Conservation (phyloP, 495 filamentous ascomycete genomes). For the Cetradonia linearis region DNA sequence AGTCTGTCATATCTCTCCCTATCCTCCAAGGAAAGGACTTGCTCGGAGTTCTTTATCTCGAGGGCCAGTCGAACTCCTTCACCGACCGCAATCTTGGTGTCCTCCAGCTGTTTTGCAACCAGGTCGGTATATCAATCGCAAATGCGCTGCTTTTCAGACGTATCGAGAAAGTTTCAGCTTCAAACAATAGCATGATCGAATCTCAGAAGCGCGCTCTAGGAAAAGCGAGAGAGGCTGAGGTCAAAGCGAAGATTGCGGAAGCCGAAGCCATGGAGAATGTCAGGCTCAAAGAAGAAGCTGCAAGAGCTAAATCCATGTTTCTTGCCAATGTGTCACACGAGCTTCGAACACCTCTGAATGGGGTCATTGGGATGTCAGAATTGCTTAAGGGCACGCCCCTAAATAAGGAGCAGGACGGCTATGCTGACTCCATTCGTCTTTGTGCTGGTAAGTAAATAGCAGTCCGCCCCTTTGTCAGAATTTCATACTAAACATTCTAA, state of each 20-base stretch:
- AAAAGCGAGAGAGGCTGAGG: slow-evolving; percentile 69
- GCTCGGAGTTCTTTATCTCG: slow-evolving; percentile 75
- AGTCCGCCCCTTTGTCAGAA: background rate
- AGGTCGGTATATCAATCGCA: slow-evolving; percentile 79
- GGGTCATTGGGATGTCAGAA: slow-evolving; percentile 84
- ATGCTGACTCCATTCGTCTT: slow-evolving; percentile 84
- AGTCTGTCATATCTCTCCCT: slow-evolving; percentile 74
- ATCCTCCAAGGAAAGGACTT: slow-evolving; percentile 71
- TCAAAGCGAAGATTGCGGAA: slow-evolving; percentile 74
- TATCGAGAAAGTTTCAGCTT: slow-evolving; percentile 65
- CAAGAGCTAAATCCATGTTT: slow-evolving; percentile 85
- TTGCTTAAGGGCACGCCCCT: slow-evolving; percentile 68
- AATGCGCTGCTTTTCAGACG: slow-evolving; percentile 79
- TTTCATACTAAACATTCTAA: slow-evolving; percentile 8
- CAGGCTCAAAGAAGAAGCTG: slow-evolving; percentile 81
- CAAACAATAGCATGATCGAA: slow-evolving; percentile 79
- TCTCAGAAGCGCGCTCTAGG: slow-evolving; percentile 73
- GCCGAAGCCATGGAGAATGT: slow-evolving; percentile 77
- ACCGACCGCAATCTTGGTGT: slow-evolving; percentile 82
- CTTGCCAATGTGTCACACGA: slow-evolving; percentile 88
- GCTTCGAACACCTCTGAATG: slow-evolving; percentile 75
- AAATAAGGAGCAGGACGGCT: slow-evolving; percentile 73
- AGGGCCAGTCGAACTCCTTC: slow-evolving; percentile 75
- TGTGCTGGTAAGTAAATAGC: slow-evolving; percentile 44
- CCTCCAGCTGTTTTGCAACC: slow-evolving; percentile 75